Base-by-base conservation (phyloP, 164 flowering plant genomes). In the Chimonanthus salicifolius region DNA sequence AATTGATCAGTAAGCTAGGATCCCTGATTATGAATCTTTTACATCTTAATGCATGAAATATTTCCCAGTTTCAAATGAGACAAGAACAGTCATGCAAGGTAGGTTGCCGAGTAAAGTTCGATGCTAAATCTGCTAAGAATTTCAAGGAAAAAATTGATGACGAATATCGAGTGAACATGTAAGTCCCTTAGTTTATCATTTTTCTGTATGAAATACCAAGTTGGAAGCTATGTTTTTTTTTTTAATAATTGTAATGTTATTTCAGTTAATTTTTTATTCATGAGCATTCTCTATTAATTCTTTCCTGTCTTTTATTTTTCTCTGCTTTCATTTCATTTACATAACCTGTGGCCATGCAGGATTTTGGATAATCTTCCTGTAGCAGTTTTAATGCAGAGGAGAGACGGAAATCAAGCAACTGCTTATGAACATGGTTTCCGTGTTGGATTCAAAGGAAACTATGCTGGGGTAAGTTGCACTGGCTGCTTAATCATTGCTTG, bases 341-440 rank as follows among this genome's bases (percentile, higher is more conserved):
- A 44, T 43, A 13, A 54, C 13, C 60, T 54, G 21, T 43, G 66
- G 6, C 62, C 4, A 7, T 70, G 21, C 80, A 86, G 89, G 89
- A 85, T 86, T 60, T 75, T 86, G 76, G 98, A 94, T 77, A 94
- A 94, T 76, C 97, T 94, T 79, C 98, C 98, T 51, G 97, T 94
- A 78, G 98, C 95, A 70, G 97, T 94, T 72, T 87, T 76, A 71
- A 85, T 88, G 69, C 88, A 83, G 82, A 88, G 89, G 78, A 88
- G 89, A 74, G 98, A 94, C 85, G 94, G 90, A 74, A 88, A 71
- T 78, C 87, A 76, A 67, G 77, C 86, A 46, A 71, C 78, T 51
- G 72, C 77, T 45, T 92, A 92, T 78, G 95, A 94, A 67, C 98
- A 92, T 84, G 97, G 98, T 50, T 94, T 88, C 72, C 92, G 82